These are phyloP conservation scores for Mortierella polycephala DNA, from an alignment of 371 early-diverging fungal species.

Conservation along the genomic window DNA sequence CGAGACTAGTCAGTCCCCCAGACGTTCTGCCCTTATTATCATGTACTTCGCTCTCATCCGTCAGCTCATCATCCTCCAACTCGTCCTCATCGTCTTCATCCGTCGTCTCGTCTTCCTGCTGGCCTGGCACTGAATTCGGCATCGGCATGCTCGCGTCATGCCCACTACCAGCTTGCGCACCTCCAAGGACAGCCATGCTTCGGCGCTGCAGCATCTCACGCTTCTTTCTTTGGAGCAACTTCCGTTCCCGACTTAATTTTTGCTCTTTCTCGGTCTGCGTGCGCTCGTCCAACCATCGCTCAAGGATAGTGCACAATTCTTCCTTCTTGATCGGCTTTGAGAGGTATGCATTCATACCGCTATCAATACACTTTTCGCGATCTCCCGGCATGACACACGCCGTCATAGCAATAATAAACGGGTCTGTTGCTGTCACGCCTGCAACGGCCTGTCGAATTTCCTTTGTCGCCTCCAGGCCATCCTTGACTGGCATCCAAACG, in stretches of 20 bases:
- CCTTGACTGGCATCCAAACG: conserved; percentile 64
- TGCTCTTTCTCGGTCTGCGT: conserved; percentile 13
- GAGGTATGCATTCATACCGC: conserved; percentile 59
- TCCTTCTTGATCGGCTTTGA: conserved; percentile 56
- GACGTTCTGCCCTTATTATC: conserved; percentile 10
- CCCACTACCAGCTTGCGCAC: neutral
- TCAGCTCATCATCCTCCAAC: no score
- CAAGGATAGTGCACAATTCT: conserved; percentile 41
- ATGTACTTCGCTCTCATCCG: neutral
- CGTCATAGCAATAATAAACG: conserved; percentile 56
- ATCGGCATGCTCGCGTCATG: neutral
- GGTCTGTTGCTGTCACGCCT: conserved; percentile 25
- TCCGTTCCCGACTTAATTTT: conserved; percentile 28
- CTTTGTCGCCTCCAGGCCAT: conserved; percentile 57
- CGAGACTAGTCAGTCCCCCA: conserved; percentile 5
- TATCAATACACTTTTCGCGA: conserved; percentile 52
- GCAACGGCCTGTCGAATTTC: conserved; percentile 42
- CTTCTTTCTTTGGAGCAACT: conserved; percentile 46
- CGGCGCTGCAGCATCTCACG: conserved; percentile 40
- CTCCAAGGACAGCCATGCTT: conserved; percentile 31
- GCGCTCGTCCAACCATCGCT: conserved; percentile 47
- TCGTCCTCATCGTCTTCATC: conserved; percentile 20
- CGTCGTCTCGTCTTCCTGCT: conserved; percentile 22
- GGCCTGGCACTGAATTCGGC: neutral
- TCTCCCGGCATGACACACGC: conserved; percentile 57